Conservation (phyloP, 768 basidiomycete species). For the Coprinopsis marcescibilis region DNA sequence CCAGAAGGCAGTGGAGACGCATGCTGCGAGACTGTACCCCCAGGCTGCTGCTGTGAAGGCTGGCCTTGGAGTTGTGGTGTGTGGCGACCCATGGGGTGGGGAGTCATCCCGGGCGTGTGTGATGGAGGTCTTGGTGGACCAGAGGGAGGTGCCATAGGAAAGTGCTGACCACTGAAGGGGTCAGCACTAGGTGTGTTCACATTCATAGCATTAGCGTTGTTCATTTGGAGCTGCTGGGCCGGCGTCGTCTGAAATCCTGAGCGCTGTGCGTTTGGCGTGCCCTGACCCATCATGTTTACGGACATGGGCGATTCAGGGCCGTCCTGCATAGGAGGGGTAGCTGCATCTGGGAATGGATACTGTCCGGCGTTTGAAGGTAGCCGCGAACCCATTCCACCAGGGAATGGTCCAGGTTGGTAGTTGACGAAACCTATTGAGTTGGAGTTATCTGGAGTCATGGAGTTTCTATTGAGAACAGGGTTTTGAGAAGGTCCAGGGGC, state of each 20-base stretch:
- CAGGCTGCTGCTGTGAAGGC: not conserved
- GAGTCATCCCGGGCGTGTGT: not conserved
- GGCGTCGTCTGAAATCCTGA: constrained; percentile 25
- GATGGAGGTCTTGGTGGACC: not conserved
- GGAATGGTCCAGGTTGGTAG: constrained; percentile 29
- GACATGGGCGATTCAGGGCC: not conserved
- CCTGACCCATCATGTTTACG: not conserved
- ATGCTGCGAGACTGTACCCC: too few species aligned
- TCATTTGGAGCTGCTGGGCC: constrained; percentile 11
- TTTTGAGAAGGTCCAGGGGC: constrained; percentile 33
- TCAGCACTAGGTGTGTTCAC: not conserved
- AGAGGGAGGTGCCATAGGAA: constrained; percentile 30
- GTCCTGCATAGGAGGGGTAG: constrained; percentile 6
- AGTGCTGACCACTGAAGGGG: constrained; percentile 20
- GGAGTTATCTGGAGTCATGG: constrained; percentile 41
- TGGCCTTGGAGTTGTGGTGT: not conserved
- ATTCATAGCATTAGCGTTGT: constrained; percentile 11
- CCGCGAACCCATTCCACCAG: constrained; percentile 3
- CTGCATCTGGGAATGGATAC: constrained; percentile 3
- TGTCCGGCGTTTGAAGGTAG: not conserved
- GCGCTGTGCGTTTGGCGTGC: constrained; percentile 19
- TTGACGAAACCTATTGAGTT: constrained; percentile 35
- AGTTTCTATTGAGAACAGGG: constrained; percentile 33
- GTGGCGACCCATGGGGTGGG: not conserved
- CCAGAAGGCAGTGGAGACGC: too few species aligned